A percentile compares a stretch with the other conserved stretches of the same genome.
Evolutionary conservation across 2,329 filamentous ascomycete species (phyloP).

Genomic region (Colletotrichum sublineola): DNA sequence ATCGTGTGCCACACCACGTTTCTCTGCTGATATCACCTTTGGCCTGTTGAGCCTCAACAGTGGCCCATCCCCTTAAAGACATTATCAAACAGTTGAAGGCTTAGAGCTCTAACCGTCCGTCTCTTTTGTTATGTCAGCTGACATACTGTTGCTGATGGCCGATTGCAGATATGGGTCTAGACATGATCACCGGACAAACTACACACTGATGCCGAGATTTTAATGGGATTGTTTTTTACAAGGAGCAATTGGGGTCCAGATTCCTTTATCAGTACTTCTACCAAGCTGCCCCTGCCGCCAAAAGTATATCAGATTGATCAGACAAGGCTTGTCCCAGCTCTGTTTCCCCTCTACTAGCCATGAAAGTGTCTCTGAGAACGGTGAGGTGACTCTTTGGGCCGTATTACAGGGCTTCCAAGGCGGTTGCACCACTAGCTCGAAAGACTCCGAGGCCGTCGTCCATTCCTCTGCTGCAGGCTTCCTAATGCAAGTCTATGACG

Average conservation of each 20-base stretch:
- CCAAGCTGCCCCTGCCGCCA: neutral
- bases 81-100: too few relatives aligned
- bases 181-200: too few relatives aligned
- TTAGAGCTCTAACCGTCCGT: too few relatives aligned
- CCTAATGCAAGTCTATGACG: conserved; percentile 4
- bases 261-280: too few relatives aligned
- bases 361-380: neutral
- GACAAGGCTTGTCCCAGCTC: neutral
- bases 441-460: neutral
- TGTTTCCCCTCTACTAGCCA: neutral
- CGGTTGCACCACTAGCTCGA: neutral
- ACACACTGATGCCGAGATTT: too few relatives aligned
- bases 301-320: neutral
- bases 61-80: neutral
- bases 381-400: neutral
- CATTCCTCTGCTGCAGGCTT: neutral
- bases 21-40: too few relatives aligned
- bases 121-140: neutral
- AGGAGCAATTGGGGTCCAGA: too few relatives aligned
- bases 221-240: too few relatives aligned
- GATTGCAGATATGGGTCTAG: neutral
- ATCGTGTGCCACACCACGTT: neutral
- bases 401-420: neutral
- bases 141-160: neutral
- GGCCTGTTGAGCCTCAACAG: neutral